Conservation (phyloP, 1,139 yeast genomes). For the Hansenula anomala region DNA sequence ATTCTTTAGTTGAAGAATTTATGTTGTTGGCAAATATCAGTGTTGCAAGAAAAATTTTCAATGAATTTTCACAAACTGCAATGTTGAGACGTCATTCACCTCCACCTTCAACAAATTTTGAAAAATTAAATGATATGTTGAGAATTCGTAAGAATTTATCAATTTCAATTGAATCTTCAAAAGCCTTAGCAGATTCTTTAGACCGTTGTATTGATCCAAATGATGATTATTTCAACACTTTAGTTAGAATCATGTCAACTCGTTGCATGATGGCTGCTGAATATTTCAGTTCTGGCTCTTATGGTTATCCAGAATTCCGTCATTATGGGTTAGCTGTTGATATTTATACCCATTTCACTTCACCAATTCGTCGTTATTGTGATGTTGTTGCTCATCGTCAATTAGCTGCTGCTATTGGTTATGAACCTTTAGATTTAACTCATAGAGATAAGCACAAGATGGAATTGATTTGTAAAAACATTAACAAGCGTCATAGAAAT, state of each 20-base stretch:
- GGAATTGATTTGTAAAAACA: constrained; percentile 85
- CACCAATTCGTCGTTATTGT: constrained; percentile 97
- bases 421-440: constrained; percentile 74
- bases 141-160: constrained; percentile 78
- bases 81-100: constrained; percentile 96
- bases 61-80: constrained; percentile 95
- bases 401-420: constrained; percentile 93
- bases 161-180: constrained; percentile 79
- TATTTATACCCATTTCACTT: constrained; percentile 96
- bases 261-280: constrained; percentile 99
- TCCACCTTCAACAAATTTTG: constrained; percentile 94
- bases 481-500: constrained; percentile 91
- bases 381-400: constrained; percentile 97
- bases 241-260: constrained; percentile 94
- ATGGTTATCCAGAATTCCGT: constrained; percentile 86
- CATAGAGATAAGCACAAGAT: constrained; percentile 88
- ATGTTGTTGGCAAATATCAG: constrained; percentile 97
- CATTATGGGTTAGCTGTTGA: constrained; percentile 98
- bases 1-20: constrained; percentile 95
- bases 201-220: constrained; percentile 79
- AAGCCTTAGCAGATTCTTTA: constrained; percentile 88
- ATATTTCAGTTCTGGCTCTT: constrained; percentile 91
- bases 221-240: constrained; percentile 90
- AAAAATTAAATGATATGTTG: constrained; percentile 81
- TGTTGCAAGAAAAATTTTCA: constrained; percentile 89